Percentiles rank a stretch among this genome's conserved stretches.
Evolutionary conservation across 163 green algal genomes (phyloP).

Genomic region (Chlamydomonas reinhardtii): DNA sequence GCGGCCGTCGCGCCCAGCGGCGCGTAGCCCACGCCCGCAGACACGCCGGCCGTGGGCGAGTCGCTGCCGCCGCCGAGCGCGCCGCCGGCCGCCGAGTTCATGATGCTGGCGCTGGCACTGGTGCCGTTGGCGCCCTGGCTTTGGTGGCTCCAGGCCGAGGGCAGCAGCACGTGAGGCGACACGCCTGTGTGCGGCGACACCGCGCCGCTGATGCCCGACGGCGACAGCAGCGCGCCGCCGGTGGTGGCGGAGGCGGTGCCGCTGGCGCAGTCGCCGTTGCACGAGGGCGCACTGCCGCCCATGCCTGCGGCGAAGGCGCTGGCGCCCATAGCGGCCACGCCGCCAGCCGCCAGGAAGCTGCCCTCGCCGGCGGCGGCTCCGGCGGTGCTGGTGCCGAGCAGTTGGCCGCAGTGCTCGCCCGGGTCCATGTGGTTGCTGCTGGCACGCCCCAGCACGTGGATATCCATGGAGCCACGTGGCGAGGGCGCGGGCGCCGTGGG

Average conservation of each 20-base stretch:
- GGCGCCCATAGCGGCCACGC: neutral
- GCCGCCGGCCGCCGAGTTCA: no score
- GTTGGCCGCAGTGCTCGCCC: slow-evolving; percentile 2
- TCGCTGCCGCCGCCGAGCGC: neutral
- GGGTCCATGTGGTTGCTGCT: slow-evolving; percentile 1
- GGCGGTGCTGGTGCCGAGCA: slow-evolving; percentile 6
- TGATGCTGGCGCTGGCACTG: no score
- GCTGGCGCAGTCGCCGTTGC: slow-evolving; percentile 25
- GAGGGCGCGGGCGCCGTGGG: slow-evolving; percentile 17
- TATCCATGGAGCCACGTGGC: slow-evolving; percentile 38
- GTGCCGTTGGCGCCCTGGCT: no score
- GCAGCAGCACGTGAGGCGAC: no score
- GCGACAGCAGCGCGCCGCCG: slow-evolving; percentile 23
- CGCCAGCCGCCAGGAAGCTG: neutral
- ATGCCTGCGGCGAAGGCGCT: neutral
- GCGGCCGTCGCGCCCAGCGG: neutral
- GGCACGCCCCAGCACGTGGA: slow-evolving; percentile 3
- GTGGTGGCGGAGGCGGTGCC: slow-evolving; percentile 22
- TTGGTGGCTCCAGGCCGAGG: no score
- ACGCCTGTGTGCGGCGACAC: slow-evolving; percentile 20
- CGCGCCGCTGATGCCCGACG: slow-evolving; percentile 35
- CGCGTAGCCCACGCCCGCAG: neutral
- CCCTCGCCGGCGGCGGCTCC: neutral
- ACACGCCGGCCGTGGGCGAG: neutral
- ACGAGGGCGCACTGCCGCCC: slow-evolving; percentile 2